Conservation (phyloP, 176 grass and related monocot genomes). For the Lolium rigidum region DNA sequence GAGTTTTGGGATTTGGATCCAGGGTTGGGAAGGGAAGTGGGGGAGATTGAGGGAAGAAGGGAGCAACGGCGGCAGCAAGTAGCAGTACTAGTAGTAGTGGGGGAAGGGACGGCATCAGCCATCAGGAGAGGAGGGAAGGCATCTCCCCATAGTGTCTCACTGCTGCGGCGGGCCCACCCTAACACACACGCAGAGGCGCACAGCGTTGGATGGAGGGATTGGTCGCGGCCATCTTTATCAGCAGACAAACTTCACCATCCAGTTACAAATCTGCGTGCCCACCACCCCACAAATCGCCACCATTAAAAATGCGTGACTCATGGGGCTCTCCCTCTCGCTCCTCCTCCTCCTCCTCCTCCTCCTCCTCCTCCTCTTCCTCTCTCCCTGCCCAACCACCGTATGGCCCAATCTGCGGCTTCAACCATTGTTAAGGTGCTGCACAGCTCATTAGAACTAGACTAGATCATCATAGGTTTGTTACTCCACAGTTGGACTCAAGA, state of each 20-base stretch:
- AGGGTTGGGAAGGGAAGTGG: conserved; percentile 16
- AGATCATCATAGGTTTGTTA: too few species aligned
- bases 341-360: too few species aligned
- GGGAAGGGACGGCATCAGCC: conserved; percentile 13
- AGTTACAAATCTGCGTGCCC: conserved; percentile 58
- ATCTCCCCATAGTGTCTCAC: conserved; percentile 47
- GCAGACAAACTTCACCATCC: conserved; percentile 52
- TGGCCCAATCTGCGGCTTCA: neutral
- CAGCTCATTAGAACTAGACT: too few species aligned
- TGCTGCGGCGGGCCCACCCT: neutral
- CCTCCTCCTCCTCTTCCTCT: neutral
- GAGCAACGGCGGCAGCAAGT: neutral
- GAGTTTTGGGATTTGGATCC: conserved; percentile 58
- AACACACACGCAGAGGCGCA: conserved; percentile 10
- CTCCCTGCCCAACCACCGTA: neutral
- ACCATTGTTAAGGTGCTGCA: too few species aligned
- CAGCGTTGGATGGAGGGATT: conserved; percentile 52
- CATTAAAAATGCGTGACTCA: conserved; percentile 30
- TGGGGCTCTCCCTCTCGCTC: too few species aligned
- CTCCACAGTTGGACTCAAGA: too few species aligned
- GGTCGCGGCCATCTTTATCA: conserved; percentile 46
- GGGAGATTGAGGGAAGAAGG: neutral
- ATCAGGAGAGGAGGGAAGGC: conserved; percentile 41
- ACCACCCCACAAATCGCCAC: conserved; percentile 48
- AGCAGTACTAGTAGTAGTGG: neutral